Conservation (phyloP, 2,329 filamentous ascomycete species). For the Penicillium sp. region DNA sequence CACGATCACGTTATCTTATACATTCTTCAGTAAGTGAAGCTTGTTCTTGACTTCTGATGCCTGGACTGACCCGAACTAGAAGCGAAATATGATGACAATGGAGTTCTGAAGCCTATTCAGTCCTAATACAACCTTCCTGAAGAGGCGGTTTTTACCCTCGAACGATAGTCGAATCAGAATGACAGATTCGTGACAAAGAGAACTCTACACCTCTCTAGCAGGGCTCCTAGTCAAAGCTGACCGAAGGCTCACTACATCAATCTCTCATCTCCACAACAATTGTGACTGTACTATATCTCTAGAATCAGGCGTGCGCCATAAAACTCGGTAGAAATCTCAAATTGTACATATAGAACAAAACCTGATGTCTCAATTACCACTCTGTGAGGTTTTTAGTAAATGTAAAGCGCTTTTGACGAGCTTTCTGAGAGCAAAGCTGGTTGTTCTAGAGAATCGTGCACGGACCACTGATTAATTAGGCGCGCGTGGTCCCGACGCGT, state of each 20-base stretch:
- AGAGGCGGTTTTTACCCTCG: not conserved
- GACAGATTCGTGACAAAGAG: not conserved
- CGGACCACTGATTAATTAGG: slow-evolving; percentile 47
- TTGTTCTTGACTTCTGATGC: not conserved
- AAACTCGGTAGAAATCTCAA: not conserved
- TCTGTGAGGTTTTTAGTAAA: not conserved
- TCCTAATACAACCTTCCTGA: slow-evolving; percentile 24
- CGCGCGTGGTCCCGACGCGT: slow-evolving; percentile 48
- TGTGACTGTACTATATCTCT: slow-evolving; percentile 30
- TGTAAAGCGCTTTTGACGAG: too few species aligned
- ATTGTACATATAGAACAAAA: slow-evolving; percentile 6
- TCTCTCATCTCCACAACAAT: slow-evolving; percentile 28
- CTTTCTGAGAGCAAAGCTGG: not conserved
- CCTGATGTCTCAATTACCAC: not conserved
- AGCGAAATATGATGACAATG: slow-evolving; percentile 83
- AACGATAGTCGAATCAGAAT: not conserved
- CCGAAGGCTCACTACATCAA: not conserved
- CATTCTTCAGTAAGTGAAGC: slow-evolving; percentile 84
- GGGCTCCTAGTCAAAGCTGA: not conserved
- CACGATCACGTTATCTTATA: slow-evolving; percentile 95
- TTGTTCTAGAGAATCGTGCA: slow-evolving; percentile 30
- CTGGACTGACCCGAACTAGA: slow-evolving; percentile 58
- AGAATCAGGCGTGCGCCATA: not conserved
- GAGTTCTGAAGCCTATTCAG: slow-evolving; percentile 67
- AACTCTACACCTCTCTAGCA: not conserved